Base-by-base conservation (phyloP, 345 rosid genomes). In the Citrus unshiu region DNA sequence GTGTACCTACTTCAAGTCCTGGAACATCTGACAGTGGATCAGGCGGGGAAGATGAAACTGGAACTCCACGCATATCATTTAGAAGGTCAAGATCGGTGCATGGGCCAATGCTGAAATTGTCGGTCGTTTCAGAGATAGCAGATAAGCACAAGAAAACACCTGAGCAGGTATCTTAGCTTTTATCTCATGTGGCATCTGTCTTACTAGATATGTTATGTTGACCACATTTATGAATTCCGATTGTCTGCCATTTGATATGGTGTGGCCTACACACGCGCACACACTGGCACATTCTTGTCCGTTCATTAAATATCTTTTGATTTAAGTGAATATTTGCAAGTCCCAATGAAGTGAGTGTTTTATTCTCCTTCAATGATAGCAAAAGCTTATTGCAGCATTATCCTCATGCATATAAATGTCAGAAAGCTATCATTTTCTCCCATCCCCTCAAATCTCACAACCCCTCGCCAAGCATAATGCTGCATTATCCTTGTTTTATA, bases 21-120 rank as follows among this genome's bases (percentile, higher is more conserved):
- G 90, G 86, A 77, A 77, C 84, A 67, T 85, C 87, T 72, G 92
- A 89, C 74, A 85, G 90, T 9, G 92, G 92, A 77, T 89, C 92
- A 13, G 89, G 89, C 7, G 87, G 85, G 43, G 92, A 89, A 85
- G 90, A 89, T 66, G 92, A 89, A 79, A 86, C 90, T 73, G 92
- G 89, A 73, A 89, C 92, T 79, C 92, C 92, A 75, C 90, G 89
- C 60, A 85, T 89, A 70, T 82, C 88, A 66, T 89, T 89, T 78
- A 85, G 89, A 77, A 89, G 92, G 85, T 89, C 92, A 68, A 79
- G 89, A 85, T 89, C 92, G 6, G 92, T 87, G 12, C 92, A 89
- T 76, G 92, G 90, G 57, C 92, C 92, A 19, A 89, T 89, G 92
- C 85, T 89, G 68, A 89, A 89, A 83, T 80, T 89, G 84, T 87